These are phyloP conservation scores for Crithidia acanthocephali DNA, from an alignment of 208 protist genomes.

Conservation along the genomic window DNA sequence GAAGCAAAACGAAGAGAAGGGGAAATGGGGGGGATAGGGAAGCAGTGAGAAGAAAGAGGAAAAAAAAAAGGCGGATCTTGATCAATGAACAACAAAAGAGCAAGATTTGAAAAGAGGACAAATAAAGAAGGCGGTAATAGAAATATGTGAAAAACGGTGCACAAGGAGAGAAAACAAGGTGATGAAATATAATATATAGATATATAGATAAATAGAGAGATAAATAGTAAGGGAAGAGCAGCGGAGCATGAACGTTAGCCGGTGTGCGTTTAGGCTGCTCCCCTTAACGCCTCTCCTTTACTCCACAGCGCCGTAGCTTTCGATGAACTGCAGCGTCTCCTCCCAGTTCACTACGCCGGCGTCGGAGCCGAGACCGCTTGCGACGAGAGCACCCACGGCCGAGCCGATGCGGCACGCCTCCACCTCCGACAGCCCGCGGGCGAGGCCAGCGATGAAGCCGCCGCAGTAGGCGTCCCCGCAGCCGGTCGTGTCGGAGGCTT, in stretches of 20 bases:
- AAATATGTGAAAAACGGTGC: neutral
- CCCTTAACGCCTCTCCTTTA: neutral
- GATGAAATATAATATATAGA: neutral
- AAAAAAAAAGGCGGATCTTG: neutral
- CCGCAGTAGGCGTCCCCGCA: constrained; percentile 30
- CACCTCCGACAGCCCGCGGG: constrained; percentile 20
- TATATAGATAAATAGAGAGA: neutral
- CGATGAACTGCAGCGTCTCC: constrained; percentile 1
- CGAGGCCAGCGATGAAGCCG: constrained; percentile 28
- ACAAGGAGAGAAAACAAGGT: neutral
- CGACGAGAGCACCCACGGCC: constrained; percentile 24
- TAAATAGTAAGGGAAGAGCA: constrained; percentile 7
- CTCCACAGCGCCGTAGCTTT: constrained; percentile 9
- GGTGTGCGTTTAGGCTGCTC: no score
- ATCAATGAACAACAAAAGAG: neutral
- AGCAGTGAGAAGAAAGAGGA: no score
- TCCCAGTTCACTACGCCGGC: constrained; percentile 31
- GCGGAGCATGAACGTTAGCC: neutral
- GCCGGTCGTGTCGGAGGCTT: constrained; percentile 30
- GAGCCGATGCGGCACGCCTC: constrained; percentile 24
- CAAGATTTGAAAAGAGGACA: neutral
- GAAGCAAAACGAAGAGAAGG: no score
- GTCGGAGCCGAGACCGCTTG: constrained; percentile 33
- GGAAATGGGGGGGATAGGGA: no score
- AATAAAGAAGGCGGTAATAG: neutral